These are phyloP conservation scores for Tolypocladium pustulatum DNA, from an alignment of 2,329 filamentous ascomycete genomes.

Conservation along the genomic window DNA sequence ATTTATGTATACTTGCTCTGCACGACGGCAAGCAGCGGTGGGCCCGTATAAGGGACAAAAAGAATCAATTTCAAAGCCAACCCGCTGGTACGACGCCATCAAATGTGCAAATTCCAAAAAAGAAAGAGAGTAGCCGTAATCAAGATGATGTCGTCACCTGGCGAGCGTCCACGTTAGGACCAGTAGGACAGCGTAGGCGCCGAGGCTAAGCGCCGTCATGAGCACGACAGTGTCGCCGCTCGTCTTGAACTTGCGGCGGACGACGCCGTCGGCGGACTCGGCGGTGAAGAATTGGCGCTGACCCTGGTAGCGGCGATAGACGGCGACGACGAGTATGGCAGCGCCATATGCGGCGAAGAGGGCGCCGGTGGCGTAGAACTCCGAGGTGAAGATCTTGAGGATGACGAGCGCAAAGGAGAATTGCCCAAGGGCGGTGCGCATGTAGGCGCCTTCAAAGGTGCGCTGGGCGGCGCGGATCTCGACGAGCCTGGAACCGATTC, in stretches of 20 bases:
- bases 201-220: constrained; percentile 44
- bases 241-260: constrained; percentile 48
- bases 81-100: background rate
- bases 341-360: constrained; percentile 88
- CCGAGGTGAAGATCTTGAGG: constrained; percentile 82
- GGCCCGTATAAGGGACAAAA: background rate
- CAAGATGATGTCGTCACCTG: constrained; percentile 4
- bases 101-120: background rate
- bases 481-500: constrained; percentile 49
- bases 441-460: constrained; percentile 95
- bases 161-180: constrained; percentile 41
- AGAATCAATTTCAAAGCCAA: background rate
- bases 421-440: constrained; percentile 86
- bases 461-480: constrained; percentile 91
- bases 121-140: background rate
- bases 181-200: constrained; percentile 46
- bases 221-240: constrained; percentile 52
- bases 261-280: constrained; percentile 18
- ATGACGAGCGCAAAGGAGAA: constrained; percentile 94
- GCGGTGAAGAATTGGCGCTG: constrained; percentile 82
- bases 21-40: background rate
- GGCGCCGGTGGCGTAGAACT: constrained; percentile 96
- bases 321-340: constrained; percentile 70
- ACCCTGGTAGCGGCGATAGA: constrained; percentile 81
- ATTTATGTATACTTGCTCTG: background rate